Base-by-base conservation (phyloP, 2,329 filamentous ascomycete genomes). In the Ceratocystis destructans region DNA sequence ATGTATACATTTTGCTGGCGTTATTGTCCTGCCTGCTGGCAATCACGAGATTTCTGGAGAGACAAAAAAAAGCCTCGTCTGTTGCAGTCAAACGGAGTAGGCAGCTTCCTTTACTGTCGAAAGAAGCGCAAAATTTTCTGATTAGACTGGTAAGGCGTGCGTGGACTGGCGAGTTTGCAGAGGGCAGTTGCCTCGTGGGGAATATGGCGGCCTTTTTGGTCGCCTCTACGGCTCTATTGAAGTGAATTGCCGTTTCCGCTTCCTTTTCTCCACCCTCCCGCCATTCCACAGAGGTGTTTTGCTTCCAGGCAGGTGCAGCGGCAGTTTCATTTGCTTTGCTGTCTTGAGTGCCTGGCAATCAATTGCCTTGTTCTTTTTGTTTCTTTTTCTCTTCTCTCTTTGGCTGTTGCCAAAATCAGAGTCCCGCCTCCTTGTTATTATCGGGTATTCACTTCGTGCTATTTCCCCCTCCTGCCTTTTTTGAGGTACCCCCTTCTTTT, bases 401-500 rank as follows among this genome's bases (percentile, higher is more conserved):
- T 53, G 20, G 48, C 48, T 57, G 10, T 57, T 57, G 8, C 53
- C 53, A 57, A 17, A 31, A 2, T 37, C 53, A n/a, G 33, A 57
- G 53, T 57, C 25, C 53, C 53, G 53, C 28, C 53, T 57, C 53
- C 53, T 57, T 57, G 53, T 31, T 57, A 33, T 57, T 57, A 57
- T 17, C 53, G 25, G 28, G 28, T 33, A 7, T 20, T 33, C 53
- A 57, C 15, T 25, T 17, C n/a, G 53, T 37, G n/a, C 28, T 33
- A 57, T 57, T 57, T 57, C 33, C 22, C 53, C 28, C 1, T 57
- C 25, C 28, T 57, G 53, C 28, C n/a, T 4, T 57, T 57, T 57
- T 33, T n/a, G 53, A 33, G 4, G 28, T 4, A 25, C 53, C 53
- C 28, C 53, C 25, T 57, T 57, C 28, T 33, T 57, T 57, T 57